Evolutionary conservation across 2,329 filamentous ascomycete species (phyloP), one percentile per base, ranked within the genome.

Genomic region (Niveomyces coronatus): DNA sequence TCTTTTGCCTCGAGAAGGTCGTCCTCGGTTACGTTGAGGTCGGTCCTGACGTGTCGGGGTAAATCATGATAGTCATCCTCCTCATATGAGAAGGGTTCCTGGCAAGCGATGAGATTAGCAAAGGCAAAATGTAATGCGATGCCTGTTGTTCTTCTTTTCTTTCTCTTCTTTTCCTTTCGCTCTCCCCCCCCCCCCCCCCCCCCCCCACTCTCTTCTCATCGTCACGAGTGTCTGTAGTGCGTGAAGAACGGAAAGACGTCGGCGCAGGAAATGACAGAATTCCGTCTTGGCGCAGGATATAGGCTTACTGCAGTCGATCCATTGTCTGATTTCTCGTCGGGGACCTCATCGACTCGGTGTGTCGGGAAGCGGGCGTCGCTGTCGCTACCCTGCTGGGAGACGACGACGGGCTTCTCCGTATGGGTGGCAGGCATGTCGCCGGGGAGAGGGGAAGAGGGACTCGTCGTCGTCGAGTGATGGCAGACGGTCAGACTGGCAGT

Each of bases 1-100:
- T 64, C 62, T 45, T 61, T 63, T 37, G 64, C 65, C 47, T 68
- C 61, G 38, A 63, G 57, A 8, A 68, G 53, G 43, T 68, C 64
- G 32, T 65, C 57, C 45, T 67, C 63, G 32, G 64, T 67, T 22
- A 65, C 63, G 43, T 67, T 64, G 39, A 67, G 57, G 40, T 61
- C 57, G 18, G 58, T 50, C 6, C 45, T 43, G 18, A 49, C 26
- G 9, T 35, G 35, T 7, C 31, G 24, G 19, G 35, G 49, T 36
- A 53, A 52, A 35, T 57, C 52, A 44, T 44, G 49, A 17, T 55
- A 43, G 31, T 58, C 58, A 46, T 61, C 58, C 48, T 62, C 57
- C 37, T 61, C 54, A 43, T 62, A 61, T 8, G 57, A 57, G 40
- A 61, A 61, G 41, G 58, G 57, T 47, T 59, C 47, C 52, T 54